Conservation (phyloP, 2,329 filamentous ascomycete genomes). For the Hypomyces perniciosus region DNA sequence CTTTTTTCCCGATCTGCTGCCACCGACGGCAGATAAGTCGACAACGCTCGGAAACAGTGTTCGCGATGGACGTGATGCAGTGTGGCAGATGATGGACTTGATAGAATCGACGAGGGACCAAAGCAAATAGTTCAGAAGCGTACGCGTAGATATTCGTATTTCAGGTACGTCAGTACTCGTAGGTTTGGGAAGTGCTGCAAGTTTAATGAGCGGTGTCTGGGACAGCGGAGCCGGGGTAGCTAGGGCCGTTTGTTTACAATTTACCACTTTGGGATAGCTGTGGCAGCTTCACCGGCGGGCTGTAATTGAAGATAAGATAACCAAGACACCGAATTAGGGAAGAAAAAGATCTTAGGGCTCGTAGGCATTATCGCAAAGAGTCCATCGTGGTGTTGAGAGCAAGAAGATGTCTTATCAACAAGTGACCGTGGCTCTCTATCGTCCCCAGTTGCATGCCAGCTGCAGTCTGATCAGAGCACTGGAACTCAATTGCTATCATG, state of each 20-base stretch:
- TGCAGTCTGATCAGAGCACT: neutral
- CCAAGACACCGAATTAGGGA: neutral
- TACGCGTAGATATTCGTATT: no score
- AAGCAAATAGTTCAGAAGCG: no score
- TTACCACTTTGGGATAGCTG: conserved; percentile 32
- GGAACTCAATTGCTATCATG: neutral
- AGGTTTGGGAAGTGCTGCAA: neutral
- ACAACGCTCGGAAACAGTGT: neutral
- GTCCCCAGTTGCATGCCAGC: neutral
- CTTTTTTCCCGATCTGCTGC: neutral
- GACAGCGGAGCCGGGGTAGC: conserved; percentile 27
- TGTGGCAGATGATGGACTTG: no score
- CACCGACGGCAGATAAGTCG: conserved; percentile 6
- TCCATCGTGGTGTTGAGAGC: neutral
- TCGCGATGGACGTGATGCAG: no score
- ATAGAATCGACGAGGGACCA: no score
- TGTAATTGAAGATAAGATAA: neutral
- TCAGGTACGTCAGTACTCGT: no score
- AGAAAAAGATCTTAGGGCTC: neutral
- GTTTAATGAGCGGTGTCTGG: conserved; percentile 19
- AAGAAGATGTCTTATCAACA: neutral
- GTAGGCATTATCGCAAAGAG: neutral
- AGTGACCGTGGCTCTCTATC: neutral
- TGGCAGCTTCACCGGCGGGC: neutral
- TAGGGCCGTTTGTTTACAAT: conserved; percentile 38